Evolutionary conservation across 2,329 filamentous ascomycete genomes (phyloP), one percentile per base, ranked within the genome.

Genomic region (Dactylonectria macrodidyma): DNA sequence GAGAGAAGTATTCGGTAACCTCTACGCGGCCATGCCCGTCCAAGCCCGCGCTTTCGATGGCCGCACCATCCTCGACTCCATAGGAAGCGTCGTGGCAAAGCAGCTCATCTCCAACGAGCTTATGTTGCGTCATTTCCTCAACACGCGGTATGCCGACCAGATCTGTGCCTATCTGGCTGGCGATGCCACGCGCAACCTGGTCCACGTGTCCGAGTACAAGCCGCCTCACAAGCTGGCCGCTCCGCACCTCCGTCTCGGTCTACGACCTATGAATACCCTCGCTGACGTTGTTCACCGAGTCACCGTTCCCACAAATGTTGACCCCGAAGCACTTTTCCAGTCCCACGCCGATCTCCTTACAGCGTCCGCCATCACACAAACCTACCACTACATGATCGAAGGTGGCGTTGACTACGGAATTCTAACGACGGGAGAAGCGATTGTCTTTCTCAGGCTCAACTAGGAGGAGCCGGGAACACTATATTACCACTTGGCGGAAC

Each of bases 301-400:
- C 11, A 80, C 72, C 2, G 73, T 75, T 5, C 78, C 76, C 0
- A 79, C 71, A 16, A 65, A 57, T 1, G 52, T 52, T 1, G 68
- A 79, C 65, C 74, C 68, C 36, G 78, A 78, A 5, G 80, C 78
- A 14, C 77, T 68, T 6, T 81, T 81, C 51, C 66, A 77, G 46
- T 79, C 83, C 51, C 68, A 79, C 38, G 80, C 80, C 19, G 79
- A 82, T 59, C 79, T 73, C 66, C 76, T 84, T 5, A 76, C 82
- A 0, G 78, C 80, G 9, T 81, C 84, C 26, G 81, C 84, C 12
- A 74, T 88, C 44, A 83, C 83, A 5, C 82, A 88, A 74, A 82
- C 80, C 1, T 88, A 84, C 70, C 80, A 84, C 41, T 86, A 87
- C 73, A 88, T 88, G 80, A 80, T 88, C 11, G 71, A 83, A 57